phyloP scores from a whole-genome alignment of 2,329 filamentous ascomycete genomes.

The Colletotrichum horii region DNA sequence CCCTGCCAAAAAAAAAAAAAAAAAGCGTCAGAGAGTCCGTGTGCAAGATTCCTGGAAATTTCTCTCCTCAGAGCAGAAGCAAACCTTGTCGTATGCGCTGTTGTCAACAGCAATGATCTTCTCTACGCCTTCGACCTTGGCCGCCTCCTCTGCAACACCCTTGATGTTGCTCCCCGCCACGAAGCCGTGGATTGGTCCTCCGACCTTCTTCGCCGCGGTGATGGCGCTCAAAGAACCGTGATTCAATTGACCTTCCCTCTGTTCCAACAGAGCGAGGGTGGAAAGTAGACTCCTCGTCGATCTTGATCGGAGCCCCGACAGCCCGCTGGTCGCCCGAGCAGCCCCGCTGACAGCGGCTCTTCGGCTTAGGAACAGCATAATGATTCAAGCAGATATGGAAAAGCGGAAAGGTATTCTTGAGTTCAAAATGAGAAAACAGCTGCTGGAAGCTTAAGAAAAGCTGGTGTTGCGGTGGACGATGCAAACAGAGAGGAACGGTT shows the following conservation, averaged over 20 bases:
- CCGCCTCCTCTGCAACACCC: constrained; percentile 78
- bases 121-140: constrained; percentile 88
- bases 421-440: background rate
- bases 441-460: background rate
- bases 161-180: constrained; percentile 83
- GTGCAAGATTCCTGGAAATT: background rate
- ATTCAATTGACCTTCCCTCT: constrained; percentile 87
- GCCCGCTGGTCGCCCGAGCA: constrained; percentile 24
- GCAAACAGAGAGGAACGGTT: constrained; percentile 29
- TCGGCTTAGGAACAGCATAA: constrained; percentile 34
- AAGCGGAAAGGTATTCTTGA: background rate
- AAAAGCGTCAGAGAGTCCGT: background rate
- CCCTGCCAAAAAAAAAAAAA: constrained; percentile 58
- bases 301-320: constrained; percentile 29
- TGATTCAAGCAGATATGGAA: constrained; percentile 5
- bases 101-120: constrained; percentile 92
- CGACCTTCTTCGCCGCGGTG: constrained; percentile 84
- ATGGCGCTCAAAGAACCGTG: constrained; percentile 82
- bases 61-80: background rate
- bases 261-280: constrained; percentile 90
- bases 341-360: constrained; percentile 19
- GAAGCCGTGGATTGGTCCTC: constrained; percentile 85
- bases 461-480: background rate
- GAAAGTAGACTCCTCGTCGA: constrained; percentile 66
- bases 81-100: constrained; percentile 87